Conservation (phyloP, 805 yeast species). For the Candida stauntonica region DNA sequence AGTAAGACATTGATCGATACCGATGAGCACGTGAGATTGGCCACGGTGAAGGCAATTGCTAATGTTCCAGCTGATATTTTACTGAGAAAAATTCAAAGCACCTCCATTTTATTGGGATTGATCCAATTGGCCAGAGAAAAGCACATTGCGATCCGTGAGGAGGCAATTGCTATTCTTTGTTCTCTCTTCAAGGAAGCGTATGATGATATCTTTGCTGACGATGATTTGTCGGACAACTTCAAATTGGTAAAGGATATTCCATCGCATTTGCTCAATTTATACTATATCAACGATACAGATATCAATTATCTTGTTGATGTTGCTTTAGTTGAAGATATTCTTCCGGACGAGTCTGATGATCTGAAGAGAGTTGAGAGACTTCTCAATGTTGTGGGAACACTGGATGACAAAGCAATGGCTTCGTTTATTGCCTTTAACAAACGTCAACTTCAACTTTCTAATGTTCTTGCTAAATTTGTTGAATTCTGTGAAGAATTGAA, state of each 20-base stretch:
- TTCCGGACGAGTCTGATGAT: constrained; percentile 50
- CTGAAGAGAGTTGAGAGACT: constrained; percentile 49
- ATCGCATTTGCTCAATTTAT: constrained; percentile 53
- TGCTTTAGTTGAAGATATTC: constrained; percentile 51
- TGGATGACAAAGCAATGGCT: constrained; percentile 54
- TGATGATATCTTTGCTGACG: constrained; percentile 22
- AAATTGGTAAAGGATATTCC: constrained; percentile 48
- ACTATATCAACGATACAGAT: constrained; percentile 67
- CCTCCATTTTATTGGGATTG: constrained; percentile 47
- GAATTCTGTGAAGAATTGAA: constrained; percentile 44
- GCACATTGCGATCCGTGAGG: constrained; percentile 56
- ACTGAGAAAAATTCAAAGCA: constrained; percentile 42
- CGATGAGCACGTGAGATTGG: constrained; percentile 66
- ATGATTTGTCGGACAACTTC: constrained; percentile 25
- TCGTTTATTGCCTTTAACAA: constrained; percentile 66
- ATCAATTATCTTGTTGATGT: constrained; percentile 65
- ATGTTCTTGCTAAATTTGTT: constrained; percentile 46
- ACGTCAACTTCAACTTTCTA: constrained; percentile 60
- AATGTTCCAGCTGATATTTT: constrained; percentile 44
- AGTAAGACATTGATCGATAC: constrained; percentile 69
- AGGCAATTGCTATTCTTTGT: constrained; percentile 52
- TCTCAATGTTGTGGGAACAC: constrained; percentile 40
- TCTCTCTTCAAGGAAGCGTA: constrained; percentile 48
- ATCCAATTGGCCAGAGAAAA: constrained; percentile 69
- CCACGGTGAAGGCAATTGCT: constrained; percentile 51